Base-by-base conservation (phyloP, 192 early-diverging fungal species). In the Coemansia erecta region DNA sequence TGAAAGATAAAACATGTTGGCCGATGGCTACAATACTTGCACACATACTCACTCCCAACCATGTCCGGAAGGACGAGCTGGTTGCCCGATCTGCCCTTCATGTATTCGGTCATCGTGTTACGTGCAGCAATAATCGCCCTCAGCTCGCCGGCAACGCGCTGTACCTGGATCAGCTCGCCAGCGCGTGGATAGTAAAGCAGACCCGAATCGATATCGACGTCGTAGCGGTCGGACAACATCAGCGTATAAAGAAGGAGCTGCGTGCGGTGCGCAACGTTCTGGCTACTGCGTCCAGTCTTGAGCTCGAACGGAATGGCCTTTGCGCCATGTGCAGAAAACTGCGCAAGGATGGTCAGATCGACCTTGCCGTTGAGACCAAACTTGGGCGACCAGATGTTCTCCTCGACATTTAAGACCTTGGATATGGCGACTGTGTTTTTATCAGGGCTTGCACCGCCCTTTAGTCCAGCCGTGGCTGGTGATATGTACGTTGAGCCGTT, bases 351-450 rank as follows among this genome's bases (percentile, higher is more conserved):
- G 0, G 88, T 88, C 22, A 89, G 85, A 63, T 98, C 94, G 22
- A 98, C 83, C 61, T 91, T 94, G 21, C 96, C 96, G 54, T 95
- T 95, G 15, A 98, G 73, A 1, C 96, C 96, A 79, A 85, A 96
- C 64, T 74, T 92, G 9, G 92, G 90, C 28, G 93, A 93, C 92
- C 92, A 97, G 21, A 94, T 81, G 49, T 85, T 85, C 56, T 98
- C 94, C 66, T 98, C 96, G 59, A 95, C 89, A 58, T 93, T 89
- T 39, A 95, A 58, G 0, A 93, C 72, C 47, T 89, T 87, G 22
- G 75, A 80, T 21, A 97, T 75, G 19, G 84, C 76, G 10, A 86
- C 58, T 1, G 54, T 37, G 26, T 15, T 22, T 21, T 6, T 22
- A 5, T 22, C 51, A 9, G 63, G 2, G 28, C 12, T 11, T 12